These are phyloP conservation scores for Saccharomycodes ludwigii DNA, from an alignment of 805 yeast genomes.

Conservation along the genomic window DNA sequence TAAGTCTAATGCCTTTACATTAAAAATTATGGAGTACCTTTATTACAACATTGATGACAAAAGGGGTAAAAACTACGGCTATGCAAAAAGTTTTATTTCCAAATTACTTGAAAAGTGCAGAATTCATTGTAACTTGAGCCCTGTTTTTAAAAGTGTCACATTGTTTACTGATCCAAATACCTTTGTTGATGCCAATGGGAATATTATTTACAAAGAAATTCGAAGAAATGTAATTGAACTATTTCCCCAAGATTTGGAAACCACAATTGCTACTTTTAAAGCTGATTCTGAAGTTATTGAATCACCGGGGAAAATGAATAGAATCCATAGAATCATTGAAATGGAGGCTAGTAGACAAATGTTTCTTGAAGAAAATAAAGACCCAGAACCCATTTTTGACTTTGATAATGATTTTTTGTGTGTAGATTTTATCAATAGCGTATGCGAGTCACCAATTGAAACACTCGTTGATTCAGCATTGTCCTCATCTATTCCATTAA, in stretches of 20 bases:
- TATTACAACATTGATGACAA: slow-evolving; percentile 47
- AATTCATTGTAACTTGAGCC: slow-evolving; percentile 67
- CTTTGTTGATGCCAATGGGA: slow-evolving; percentile 76
- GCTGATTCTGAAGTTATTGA: too few species aligned
- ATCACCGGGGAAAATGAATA: too few species aligned
- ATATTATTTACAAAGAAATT: slow-evolving; percentile 69
- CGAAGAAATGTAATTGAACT: slow-evolving; percentile 86
- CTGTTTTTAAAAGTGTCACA: slow-evolving; percentile 91
- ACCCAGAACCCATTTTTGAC: too few species aligned
- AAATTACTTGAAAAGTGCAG: slow-evolving; percentile 92
- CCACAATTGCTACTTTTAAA: slow-evolving; percentile 53
- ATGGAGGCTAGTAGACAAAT: too few species aligned
- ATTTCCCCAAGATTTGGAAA: slow-evolving; percentile 87
- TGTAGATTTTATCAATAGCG: too few species aligned
- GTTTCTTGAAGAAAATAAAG: too few species aligned
- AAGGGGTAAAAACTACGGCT: slow-evolving; percentile 84
- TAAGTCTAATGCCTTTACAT: slow-evolving; percentile 85
- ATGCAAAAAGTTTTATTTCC: slow-evolving; percentile 82
- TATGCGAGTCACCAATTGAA: too few species aligned
- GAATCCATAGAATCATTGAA: too few species aligned
- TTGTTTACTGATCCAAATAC: slow-evolving; percentile 95
- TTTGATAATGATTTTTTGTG: too few species aligned
- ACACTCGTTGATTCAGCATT: too few species aligned
- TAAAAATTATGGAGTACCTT: slow-evolving; percentile 91
- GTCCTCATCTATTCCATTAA: too few species aligned